These are phyloP conservation scores for Chaetoceros muelleri DNA, from an alignment of 108 stramenopile species.

Conservation along the genomic window DNA sequence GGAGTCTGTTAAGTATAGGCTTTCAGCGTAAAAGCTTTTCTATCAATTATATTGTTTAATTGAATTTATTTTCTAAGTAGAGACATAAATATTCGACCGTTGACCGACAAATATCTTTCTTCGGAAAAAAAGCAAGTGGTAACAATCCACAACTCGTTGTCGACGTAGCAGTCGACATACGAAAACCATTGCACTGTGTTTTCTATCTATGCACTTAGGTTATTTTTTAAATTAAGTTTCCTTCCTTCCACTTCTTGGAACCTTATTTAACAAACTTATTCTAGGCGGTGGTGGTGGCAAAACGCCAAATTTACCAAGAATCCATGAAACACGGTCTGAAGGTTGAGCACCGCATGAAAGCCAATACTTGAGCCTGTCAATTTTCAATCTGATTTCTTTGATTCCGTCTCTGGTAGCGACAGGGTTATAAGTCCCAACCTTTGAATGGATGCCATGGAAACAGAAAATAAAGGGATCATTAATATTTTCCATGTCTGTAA, in stretches of 20 bases:
- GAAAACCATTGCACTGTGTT: too few relatives aligned
- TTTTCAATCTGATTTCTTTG: conserved; percentile 94
- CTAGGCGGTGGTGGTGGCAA: conserved; percentile 67
- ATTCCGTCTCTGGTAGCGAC: conserved; percentile 81
- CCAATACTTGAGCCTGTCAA: conserved; percentile 93
- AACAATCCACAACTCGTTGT: too few relatives aligned
- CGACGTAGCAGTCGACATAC: too few relatives aligned
- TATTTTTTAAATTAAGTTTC: too few relatives aligned
- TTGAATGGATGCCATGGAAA: background rate
- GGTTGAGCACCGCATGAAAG: conserved; percentile 92
- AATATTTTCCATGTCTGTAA: background rate
- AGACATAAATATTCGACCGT: too few relatives aligned
- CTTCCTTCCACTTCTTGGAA: conserved; percentile 49
- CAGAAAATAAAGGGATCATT: background rate
- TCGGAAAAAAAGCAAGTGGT: too few relatives aligned
- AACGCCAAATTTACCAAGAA: conserved; percentile 91
- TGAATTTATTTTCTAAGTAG: too few relatives aligned
- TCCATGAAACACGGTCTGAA: conserved; percentile 88
- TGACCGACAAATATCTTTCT: too few relatives aligned
- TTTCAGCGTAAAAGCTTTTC: conserved; percentile 3
- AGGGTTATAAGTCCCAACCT: conserved; percentile 98
- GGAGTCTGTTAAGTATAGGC: conserved; percentile 72
- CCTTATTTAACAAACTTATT: conserved; percentile 43
- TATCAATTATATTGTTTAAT: too few relatives aligned
- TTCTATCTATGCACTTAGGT: too few relatives aligned